A percentile compares a stretch with the other conserved stretches of the same genome.
phyloP scores from a whole-genome alignment of 148 eudicot species.

The Amaranthus cruentus region DNA sequence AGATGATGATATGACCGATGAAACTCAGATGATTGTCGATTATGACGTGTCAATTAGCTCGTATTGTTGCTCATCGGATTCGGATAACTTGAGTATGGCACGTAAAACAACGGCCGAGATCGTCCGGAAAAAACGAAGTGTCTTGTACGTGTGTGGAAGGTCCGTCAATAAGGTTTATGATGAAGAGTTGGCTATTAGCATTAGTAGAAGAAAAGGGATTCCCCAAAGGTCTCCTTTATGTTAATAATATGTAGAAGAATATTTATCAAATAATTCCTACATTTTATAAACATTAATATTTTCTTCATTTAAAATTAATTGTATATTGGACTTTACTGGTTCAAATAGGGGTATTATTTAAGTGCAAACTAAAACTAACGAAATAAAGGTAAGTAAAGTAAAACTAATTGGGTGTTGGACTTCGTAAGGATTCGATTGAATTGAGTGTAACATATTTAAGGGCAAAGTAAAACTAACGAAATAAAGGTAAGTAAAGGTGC shows the following conservation, averaged over 20 bases:
- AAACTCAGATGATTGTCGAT: slow-evolving; percentile 61
- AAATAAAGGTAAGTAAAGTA: no score
- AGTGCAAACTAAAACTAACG: no score
- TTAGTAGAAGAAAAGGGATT: slow-evolving; percentile 87
- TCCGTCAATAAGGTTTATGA: slow-evolving; percentile 49
- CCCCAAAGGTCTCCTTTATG: slow-evolving; percentile 95
- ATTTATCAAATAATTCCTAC: slow-evolving; percentile 8
- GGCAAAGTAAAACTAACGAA: no score
- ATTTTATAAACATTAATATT: slow-evolving; percentile 1
- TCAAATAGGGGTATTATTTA: no score
- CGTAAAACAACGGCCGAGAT: slow-evolving; percentile 51
- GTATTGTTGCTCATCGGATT: slow-evolving; percentile 69
- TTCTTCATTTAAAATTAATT: slow-evolving; percentile 17
- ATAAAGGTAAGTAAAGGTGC: no score
- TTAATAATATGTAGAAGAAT: no score
- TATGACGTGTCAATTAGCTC: slow-evolving; percentile 68
- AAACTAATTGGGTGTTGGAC: no score
- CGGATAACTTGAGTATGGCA: slow-evolving; percentile 57
- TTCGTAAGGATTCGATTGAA: no score
- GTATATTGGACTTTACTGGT: slow-evolving; percentile 9
- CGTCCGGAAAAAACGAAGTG: slow-evolving; percentile 78
- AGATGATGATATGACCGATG: slow-evolving; percentile 65
- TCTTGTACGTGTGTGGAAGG: slow-evolving; percentile 61
- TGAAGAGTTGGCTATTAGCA: slow-evolving; percentile 88
- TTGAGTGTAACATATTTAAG: no score